Evolutionary conservation across 208 protist species (phyloP).

Genomic region (Porcisia hertigi): DNA sequence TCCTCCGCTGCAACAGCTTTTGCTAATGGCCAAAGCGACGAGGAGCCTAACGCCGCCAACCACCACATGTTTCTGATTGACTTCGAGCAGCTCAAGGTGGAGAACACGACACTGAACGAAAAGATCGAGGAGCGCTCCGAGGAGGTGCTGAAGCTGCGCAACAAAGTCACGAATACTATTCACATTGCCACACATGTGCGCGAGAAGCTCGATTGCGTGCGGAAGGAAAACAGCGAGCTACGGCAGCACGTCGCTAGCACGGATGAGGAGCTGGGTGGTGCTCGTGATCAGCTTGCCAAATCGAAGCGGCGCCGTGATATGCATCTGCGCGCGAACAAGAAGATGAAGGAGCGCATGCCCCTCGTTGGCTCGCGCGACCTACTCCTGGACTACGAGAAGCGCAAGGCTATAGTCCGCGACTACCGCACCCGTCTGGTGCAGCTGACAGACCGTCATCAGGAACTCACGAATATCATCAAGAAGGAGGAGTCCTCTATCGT

Average conservation of each 20-base stretch:
- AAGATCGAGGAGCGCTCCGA: slow-evolving; percentile 99
- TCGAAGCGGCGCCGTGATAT: slow-evolving; percentile 92
- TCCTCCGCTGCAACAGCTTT: neutral
- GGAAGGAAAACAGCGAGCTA: slow-evolving; percentile 89
- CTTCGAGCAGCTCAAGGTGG: slow-evolving; percentile 99
- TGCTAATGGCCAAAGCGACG: slow-evolving; percentile 5
- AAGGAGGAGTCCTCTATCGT: slow-evolving; percentile 62
- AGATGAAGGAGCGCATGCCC: slow-evolving; percentile 93
- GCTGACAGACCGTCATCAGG: slow-evolving; percentile 74
- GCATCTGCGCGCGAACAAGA: slow-evolving; percentile 81
- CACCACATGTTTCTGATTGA: slow-evolving; percentile 97
- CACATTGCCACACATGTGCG: slow-evolving; percentile 98
- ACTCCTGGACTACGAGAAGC: slow-evolving; percentile 94
- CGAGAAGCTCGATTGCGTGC: slow-evolving; percentile 97
- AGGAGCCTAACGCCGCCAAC: slow-evolving; percentile 75
- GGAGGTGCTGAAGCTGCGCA: slow-evolving; percentile 95
- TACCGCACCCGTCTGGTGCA: slow-evolving; percentile 77
- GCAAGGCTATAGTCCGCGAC: slow-evolving; percentile 78
- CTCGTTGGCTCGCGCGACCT: slow-evolving; percentile 94
- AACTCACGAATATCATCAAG: slow-evolving; percentile 59
- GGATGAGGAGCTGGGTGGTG: slow-evolving; percentile 84
- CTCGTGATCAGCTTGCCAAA: slow-evolving; percentile 90
- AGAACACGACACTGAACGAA: slow-evolving; percentile 98
- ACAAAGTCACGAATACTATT: slow-evolving; percentile 95
- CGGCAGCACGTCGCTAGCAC: slow-evolving; percentile 87